These are phyloP conservation scores for Neurospora sp. DNA, from an alignment of 2,329 filamentous ascomycete species.

Conservation along the genomic window DNA sequence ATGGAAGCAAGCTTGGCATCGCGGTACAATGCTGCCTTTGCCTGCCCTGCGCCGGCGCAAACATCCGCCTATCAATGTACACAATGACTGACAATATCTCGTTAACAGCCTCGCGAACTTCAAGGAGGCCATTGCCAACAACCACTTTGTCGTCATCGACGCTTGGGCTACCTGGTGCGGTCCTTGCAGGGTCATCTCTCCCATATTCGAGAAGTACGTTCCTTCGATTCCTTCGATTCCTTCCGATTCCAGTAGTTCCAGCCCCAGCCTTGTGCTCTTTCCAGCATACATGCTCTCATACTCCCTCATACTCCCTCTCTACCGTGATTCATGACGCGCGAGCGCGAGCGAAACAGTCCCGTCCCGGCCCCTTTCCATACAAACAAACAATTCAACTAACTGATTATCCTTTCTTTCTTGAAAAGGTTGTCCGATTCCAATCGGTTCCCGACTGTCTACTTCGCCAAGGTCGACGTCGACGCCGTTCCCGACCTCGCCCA, in stretches of 20 bases:
- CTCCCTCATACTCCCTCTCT: not conserved
- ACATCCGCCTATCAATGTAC: slow-evolving; percentile 1
- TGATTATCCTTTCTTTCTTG: not conserved
- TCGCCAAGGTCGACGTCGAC: slow-evolving; percentile 90
- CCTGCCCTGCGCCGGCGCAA: not conserved
- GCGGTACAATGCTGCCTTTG: not conserved
- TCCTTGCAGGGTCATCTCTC: slow-evolving; percentile 86
- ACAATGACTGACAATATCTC: not conserved
- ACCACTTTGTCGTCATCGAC: slow-evolving; percentile 63
- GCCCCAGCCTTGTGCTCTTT: not conserved
- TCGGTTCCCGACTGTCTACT: slow-evolving; percentile 49
- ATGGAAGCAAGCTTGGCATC: not conserved
- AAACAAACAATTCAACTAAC: not conserved
- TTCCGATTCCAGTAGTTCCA: slow-evolving; percentile 16
- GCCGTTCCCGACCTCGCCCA: slow-evolving; percentile 63
- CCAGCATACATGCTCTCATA: not conserved
- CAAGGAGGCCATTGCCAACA: slow-evolving; percentile 27
- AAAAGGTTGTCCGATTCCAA: slow-evolving; percentile 43
- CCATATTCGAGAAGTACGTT: slow-evolving; percentile 56
- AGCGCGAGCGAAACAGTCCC: not conserved
- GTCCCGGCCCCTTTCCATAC: not conserved
- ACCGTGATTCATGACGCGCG: not conserved
- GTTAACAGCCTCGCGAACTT: slow-evolving; percentile 17
- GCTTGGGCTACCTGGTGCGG: slow-evolving; percentile 84
- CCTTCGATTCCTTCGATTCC: not conserved